Evolutionary conservation across 164 flowering plant genomes (phyloP).

Genomic region (Piper betle): DNA sequence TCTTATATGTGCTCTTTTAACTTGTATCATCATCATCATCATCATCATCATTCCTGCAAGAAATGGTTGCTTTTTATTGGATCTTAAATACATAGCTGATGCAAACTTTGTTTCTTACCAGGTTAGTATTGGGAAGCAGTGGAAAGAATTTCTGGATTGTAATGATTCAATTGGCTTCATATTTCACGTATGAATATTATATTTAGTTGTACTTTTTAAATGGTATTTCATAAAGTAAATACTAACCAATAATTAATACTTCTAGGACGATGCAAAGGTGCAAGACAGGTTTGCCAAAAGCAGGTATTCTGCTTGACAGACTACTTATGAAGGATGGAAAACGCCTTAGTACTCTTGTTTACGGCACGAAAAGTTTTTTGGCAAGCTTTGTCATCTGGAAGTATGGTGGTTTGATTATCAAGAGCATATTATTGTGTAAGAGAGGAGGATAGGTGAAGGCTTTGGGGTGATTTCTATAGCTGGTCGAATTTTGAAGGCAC

Average conservation of each 20-base stretch:
- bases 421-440: too few species aligned
- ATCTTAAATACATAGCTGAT: background rate
- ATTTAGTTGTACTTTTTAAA: background rate
- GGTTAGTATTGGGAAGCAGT: slow-evolving; percentile 66
- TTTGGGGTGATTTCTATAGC: too few species aligned
- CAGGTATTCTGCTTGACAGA: background rate
- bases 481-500: too few species aligned
- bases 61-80: too few species aligned
- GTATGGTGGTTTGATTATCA: too few species aligned
- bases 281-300: slow-evolving; percentile 2
- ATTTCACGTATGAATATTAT: slow-evolving; percentile 25
- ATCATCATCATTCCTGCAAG: background rate
- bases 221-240: background rate
- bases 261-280: slow-evolving; percentile 1
- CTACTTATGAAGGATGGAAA: background rate
- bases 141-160: slow-evolving; percentile 74
- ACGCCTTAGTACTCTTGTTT: background rate
- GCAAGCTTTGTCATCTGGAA: too few species aligned
- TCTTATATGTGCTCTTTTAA: too few species aligned
- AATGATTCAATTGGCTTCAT: slow-evolving; percentile 53
- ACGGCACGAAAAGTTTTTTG: too few species aligned
- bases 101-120: slow-evolving; percentile 10
- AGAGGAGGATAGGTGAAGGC: too few species aligned
- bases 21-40: background rate
- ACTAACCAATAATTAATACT: background rate